Base-by-base conservation (phyloP, 257 asterid genomes). In the Handroanthus guayacan region DNA sequence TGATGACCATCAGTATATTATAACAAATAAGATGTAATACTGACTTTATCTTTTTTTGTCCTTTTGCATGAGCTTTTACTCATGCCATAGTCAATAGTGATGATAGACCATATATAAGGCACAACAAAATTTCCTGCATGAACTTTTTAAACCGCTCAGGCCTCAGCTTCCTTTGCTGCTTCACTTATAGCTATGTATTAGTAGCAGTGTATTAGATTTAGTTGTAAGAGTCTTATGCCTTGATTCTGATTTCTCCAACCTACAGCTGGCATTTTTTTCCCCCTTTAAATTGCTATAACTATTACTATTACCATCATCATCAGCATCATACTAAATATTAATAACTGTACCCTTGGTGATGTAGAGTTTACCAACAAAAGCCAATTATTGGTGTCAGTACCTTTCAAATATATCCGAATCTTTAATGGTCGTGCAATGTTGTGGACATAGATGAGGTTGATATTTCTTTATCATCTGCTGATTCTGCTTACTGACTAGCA, bases 71-170 rank as follows among this genome's bases (percentile, higher is more conserved):
- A 12, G 43, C 10, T 62, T 66, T 47, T 3, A 38, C 16, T 43
- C 20, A 4, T 56, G 18, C 9, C 20, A 56, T 12, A 4, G 9
- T 63, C 14, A 37, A 63, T 38, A 62, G 67, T 62, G 45, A 62
- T 25, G 18, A 34, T 62, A 12, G 14, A 25, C 41, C 66, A n/a
- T 9, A 60, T 60, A 25, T 25, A 60, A 34, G 38, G 1, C 63
- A 57, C 51, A 57, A 57, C 38, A 57, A 57, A 57, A 57, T 41
- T 43, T 60, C 66, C 3, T 9, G 41, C 43, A 60, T 60, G 66
- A 60, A 60, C 39, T 20, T 20, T 1, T 17, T 5, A 43, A 25
- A 25, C 31, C 31, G 1, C 31, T 25, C 31, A 25, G 31, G 31
- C 31, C 66, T 20, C 7, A 25, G 66, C 17, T 20, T 5, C 43